phyloP scores from a whole-genome alignment of 306 rosid genomes.

The Malus sieversii region DNA sequence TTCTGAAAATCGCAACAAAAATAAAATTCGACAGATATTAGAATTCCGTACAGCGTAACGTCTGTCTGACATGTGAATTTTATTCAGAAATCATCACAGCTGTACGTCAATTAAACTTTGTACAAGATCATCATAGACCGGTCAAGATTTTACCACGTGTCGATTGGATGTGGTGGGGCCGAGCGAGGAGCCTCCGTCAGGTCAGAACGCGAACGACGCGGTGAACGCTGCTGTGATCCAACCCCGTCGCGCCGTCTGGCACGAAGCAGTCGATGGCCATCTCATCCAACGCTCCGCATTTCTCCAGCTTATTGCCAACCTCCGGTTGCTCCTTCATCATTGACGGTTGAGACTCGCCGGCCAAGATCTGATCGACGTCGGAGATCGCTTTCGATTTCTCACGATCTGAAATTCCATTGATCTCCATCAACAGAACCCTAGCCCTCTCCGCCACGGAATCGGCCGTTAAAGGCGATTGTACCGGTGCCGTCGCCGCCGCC shows the following conservation, averaged over 20 bases:
- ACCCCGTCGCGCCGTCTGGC: neutral
- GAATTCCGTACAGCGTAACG: too few species aligned
- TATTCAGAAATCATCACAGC: too few species aligned
- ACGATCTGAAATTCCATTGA: neutral
- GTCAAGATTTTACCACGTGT: constrained; percentile 2
- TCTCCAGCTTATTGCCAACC: neutral
- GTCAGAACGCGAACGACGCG: neutral
- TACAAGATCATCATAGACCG: neutral
- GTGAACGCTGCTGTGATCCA: neutral
- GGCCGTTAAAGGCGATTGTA: neutral
- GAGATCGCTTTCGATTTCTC: neutral
- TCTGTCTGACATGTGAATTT: too few species aligned
- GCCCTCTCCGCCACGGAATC: neutral
- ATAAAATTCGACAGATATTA: neutral
- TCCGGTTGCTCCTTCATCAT: neutral
- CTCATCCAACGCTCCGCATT: constrained; percentile 4
- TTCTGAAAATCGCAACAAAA: neutral
- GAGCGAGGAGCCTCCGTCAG: neutral
- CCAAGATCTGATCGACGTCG: neutral
- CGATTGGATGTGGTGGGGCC: neutral
- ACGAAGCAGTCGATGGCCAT: constrained; percentile 8
- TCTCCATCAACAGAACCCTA: neutral
- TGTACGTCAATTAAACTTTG: neutral
- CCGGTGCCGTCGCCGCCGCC: neutral
- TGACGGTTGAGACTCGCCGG: neutral